phyloP scores from a whole-genome alignment of 139 green algal genomes.

The Tetraselmis striata region DNA sequence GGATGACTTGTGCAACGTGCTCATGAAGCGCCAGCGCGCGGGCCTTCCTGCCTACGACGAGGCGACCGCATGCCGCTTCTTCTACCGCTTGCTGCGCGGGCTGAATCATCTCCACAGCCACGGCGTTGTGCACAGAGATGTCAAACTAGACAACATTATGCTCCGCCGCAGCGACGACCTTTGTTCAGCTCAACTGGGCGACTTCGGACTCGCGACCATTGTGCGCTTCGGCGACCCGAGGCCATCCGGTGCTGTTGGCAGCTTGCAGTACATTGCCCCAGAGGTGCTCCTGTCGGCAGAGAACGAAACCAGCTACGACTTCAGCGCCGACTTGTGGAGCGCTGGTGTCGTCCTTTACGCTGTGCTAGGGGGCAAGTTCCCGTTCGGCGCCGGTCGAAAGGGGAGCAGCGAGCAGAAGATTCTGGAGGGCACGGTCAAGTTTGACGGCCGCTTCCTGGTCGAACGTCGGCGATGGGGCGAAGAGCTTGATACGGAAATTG shows the following conservation, averaged over 20 bases:
- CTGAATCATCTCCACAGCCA: not conserved
- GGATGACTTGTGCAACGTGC: not conserved
- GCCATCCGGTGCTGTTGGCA: slow-evolving; percentile 4
- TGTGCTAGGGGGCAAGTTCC: slow-evolving; percentile 1
- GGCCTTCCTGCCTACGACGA: not conserved
- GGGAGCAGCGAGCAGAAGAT: not conserved
- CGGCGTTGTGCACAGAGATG: slow-evolving; percentile 6
- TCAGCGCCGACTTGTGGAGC: slow-evolving; percentile 22
- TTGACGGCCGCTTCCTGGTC: not conserved
- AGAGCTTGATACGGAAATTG: not conserved
- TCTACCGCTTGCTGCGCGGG: not conserved
- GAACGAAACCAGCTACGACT: slow-evolving; percentile 7
- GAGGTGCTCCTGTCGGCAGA: slow-evolving; percentile 11
- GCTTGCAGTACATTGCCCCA: slow-evolving; percentile 13
- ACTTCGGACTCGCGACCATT: not conserved
- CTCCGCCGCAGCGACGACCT: not conserved
- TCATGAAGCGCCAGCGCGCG: not conserved
- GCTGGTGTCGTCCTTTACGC: slow-evolving; percentile 25
- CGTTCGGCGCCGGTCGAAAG: slow-evolving; percentile 1
- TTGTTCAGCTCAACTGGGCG: not conserved
- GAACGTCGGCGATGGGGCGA: not conserved
- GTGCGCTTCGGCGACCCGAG: too few relatives aligned
- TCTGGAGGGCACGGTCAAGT: not conserved
- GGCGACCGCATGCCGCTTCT: not conserved
- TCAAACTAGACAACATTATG: slow-evolving; percentile 8